phyloP scores from a whole-genome alignment of 2,329 filamentous ascomycete genomes.

The Chaetomium globosum region DNA sequence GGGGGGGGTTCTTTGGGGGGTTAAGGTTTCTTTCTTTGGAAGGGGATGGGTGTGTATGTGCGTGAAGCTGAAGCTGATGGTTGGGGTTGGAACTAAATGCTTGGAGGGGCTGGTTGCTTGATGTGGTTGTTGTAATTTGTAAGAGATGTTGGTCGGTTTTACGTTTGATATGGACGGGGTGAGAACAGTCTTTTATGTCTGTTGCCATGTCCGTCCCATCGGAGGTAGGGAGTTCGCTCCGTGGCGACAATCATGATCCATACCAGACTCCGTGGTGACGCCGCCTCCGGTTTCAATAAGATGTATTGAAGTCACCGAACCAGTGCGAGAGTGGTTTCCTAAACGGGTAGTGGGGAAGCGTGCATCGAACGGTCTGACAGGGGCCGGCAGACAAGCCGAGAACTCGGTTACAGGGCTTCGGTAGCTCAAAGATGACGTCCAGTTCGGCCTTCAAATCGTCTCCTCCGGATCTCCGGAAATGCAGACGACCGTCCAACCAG shows the following conservation, averaged over 20 bases:
- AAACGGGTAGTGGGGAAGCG: not conserved
- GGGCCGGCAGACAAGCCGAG: not conserved
- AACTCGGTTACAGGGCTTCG: not conserved
- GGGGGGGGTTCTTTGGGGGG: no score
- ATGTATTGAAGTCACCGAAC: not conserved
- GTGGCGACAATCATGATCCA: not conserved
- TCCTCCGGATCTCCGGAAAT: not conserved
- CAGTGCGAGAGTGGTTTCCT: conserved; percentile 16
- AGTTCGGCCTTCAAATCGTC: not conserved
- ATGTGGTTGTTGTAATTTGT: not conserved
- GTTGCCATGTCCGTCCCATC: not conserved
- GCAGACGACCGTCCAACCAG: not conserved
- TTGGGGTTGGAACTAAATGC: not conserved
- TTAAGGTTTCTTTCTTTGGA: no score
- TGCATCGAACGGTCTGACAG: not conserved
- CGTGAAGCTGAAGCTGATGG: not conserved
- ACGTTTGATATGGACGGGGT: not conserved
- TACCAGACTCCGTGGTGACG: not conserved
- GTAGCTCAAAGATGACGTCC: not conserved
- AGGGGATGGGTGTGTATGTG: not conserved
- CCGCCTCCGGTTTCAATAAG: not conserved
- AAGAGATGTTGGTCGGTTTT: not conserved
- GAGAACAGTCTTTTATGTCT: not conserved
- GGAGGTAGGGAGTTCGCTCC: not conserved
- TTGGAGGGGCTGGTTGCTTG: not conserved